Evolutionary conservation across 1,284 basidiomycete species (phyloP).

Genomic region (Ceratobasidium sp.): DNA sequence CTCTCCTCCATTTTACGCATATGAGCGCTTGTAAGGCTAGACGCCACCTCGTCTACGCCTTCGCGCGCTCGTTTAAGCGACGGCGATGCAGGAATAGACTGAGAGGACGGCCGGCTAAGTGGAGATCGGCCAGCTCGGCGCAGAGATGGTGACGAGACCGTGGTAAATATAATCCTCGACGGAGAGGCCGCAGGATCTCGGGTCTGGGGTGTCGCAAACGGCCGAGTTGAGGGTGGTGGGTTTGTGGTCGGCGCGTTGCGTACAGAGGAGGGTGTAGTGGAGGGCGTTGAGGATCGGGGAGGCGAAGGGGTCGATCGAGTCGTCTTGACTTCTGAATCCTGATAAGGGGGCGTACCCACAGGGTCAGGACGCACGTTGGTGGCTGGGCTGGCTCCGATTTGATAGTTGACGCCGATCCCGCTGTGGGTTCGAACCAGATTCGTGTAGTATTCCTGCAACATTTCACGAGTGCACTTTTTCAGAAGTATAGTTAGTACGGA

Average conservation of each 20-base stretch:
- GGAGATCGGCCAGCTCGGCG: conserved; percentile 40
- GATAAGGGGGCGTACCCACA: background rate
- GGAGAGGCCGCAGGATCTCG: conserved; percentile 34
- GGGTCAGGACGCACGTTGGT: conserved; percentile 44
- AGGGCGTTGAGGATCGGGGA: conserved; percentile 45
- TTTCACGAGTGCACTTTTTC: conserved; percentile 79
- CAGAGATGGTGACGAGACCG: conserved; percentile 28
- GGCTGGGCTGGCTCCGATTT: conserved; percentile 36
- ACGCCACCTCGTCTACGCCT: conserved; percentile 20
- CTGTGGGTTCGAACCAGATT: conserved; percentile 82
- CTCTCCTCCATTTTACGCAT: conserved; percentile 44
- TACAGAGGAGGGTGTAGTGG: conserved; percentile 29
- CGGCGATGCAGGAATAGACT: conserved; percentile 30
- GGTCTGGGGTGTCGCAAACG: conserved; percentile 22
- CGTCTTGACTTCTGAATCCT: conserved; percentile 25
- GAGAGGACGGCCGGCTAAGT: conserved; percentile 19
- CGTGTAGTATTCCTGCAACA: conserved; percentile 86
- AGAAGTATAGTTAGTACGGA: conserved; percentile 18
- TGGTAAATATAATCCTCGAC: conserved; percentile 36
- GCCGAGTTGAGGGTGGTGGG: conserved; percentile 13
- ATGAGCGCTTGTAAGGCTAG: conserved; percentile 30
- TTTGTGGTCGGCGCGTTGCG: conserved; percentile 30
- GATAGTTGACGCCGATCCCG: conserved; percentile 67
- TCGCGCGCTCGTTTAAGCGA: conserved; percentile 40
- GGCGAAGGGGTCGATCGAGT: conserved; percentile 42